Evolutionary conservation across 108 stramenopile genomes (phyloP), one percentile per base, ranked within the genome.

Genomic region (Stephanodiscus triporus): DNA sequence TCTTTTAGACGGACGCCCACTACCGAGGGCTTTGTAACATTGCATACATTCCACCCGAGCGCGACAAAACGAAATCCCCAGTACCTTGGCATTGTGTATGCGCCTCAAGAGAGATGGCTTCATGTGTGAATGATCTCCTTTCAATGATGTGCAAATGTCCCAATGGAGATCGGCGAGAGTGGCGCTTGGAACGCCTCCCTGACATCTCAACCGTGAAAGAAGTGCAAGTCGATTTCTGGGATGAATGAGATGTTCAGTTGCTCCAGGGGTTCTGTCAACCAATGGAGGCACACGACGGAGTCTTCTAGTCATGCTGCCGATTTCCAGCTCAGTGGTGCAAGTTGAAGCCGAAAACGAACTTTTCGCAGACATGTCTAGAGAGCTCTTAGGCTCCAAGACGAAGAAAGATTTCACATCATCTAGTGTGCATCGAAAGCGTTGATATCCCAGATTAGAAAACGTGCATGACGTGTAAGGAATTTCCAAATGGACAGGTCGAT

Each of bases 1-100:
- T 2, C 29, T 38, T 9, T 29, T 50, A 36, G 51, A 26, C 13
- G 42, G 16, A 32, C 37, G 63, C n/a, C 70, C 73, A 43, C 60
- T 29, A 76, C 13, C 50, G 19, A 92, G 75, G 11, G 80, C 58
- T 40, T 79, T 29, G 66, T 83, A 89, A 66, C 94, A 95, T 54
- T 72, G 70, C 13, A 64, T 75, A 72, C 94, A 95, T 50, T 87
- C 77, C 37, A 76, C 90, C 34, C 77, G 66, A 27, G 81, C 94
- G n/a, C 79, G 73, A 43, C 91, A 92, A 68, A 85, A 95, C 10
- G 74, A 76, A 16, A 95, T 71, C 30, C 85, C 78, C 55, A 92
- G 36, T 32, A 92, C 66, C 27, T 66, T 78, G 8, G 82, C 80
- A 47, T 80, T 64, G 9, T 47, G 43, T 26, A 94, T 69, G 65